Evolutionary conservation across 441 rosid species (phyloP).

Genomic region (Adansonia rubrostipa): DNA sequence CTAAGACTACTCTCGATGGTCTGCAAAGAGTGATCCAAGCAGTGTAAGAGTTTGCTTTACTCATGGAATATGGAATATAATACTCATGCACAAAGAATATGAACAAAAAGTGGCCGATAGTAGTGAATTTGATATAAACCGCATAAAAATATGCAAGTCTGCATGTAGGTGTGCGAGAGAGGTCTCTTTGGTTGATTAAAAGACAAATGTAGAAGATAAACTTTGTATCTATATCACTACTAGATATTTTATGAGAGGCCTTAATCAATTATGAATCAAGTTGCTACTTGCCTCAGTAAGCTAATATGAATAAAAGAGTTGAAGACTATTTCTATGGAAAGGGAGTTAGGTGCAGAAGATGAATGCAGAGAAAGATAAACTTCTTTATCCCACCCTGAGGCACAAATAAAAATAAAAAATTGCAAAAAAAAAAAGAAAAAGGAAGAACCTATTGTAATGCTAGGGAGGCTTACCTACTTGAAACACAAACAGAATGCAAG

Average conservation of each 20-base stretch:
- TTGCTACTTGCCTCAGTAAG: neutral
- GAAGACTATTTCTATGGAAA: neutral
- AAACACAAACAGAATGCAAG: neutral
- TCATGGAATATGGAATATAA: constrained; percentile 13
- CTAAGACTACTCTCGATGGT: constrained; percentile 79
- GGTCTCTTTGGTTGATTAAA: neutral
- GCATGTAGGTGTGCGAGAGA: neutral
- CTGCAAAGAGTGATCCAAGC: constrained; percentile 46
- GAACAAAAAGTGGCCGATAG: neutral
- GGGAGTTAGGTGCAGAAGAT: neutral
- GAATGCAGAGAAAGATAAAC: neutral
- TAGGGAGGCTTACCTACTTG: neutral
- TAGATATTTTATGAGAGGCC: neutral
- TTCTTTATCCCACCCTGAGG: neutral
- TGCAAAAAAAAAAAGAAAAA: too few species aligned
- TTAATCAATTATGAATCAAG: neutral
- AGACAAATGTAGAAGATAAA: constrained; percentile 3
- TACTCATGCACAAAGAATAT: constrained; percentile 1
- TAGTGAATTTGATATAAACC: constrained; percentile 5
- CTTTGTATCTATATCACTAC: neutral
- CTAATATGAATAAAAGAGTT: neutral
- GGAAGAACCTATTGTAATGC: neutral
- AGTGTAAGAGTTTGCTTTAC: constrained; percentile 26
- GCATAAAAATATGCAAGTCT: neutral
- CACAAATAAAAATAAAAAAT: neutral